Base-by-base conservation (phyloP, 768 basidiomycete species). In the Termitomyces titanicus region DNA sequence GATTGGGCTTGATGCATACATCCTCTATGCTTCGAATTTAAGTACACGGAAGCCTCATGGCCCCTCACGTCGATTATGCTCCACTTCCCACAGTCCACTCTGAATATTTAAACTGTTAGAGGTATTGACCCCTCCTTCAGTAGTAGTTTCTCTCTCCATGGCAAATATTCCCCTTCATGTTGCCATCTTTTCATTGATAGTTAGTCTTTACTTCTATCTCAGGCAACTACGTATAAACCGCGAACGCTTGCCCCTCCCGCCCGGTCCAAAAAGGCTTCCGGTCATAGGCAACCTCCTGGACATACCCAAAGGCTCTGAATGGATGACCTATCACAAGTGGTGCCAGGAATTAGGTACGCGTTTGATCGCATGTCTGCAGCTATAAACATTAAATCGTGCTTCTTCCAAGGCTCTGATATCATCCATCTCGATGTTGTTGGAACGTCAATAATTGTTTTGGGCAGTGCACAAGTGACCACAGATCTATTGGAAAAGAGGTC, bases 401-500 rank as follows among this genome's bases (percentile, higher is more conserved):
- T 20, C 15, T 18, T n/a, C n/a, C n/a, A 43, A 65, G 64, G 55
- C 22, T 63, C 64, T 22, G 65, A 65, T 27, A 62, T 68, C 25
- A 61, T 68, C 11, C 64, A 66, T 50, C 50, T 67, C 13, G 52
- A 59, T 50, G 48, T 63, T 5, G 59, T 52, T 1, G 66, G 67
- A 9, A 58, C 58, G 18, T 63, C 61, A 1, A 52, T 68, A 20
- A 51, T 67, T 34, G 56, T 67, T n/a, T 47, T 68, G 13, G 63
- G 65, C 47, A 62, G 58, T 31, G 53, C 58, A 3, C 58, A 65
- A 31, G 55, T 61, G 9, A 61, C 61, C 12, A 59, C 55, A 8
- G 66, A 68, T 18, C 59, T 70, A 22, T 49, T 68, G 10, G 64
- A 66, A n/a, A 61, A 53, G 45, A 55, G 66, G 48, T 64, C 61